Evolutionary conservation across 345 rosid genomes (phyloP).

Genomic region (Cardamine resedifolia): DNA sequence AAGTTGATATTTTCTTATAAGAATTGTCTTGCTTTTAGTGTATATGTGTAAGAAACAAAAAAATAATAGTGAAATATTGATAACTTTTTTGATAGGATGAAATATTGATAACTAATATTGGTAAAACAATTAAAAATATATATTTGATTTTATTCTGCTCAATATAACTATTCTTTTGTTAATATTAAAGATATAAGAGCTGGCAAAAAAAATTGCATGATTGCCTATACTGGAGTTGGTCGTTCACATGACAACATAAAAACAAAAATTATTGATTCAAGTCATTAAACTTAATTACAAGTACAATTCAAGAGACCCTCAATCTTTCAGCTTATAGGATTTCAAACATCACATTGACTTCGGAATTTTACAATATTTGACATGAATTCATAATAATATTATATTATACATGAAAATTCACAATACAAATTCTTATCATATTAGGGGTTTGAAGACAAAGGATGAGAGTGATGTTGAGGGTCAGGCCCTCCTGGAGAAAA

Average conservation of each 20-base stretch:
- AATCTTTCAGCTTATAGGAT: slow-evolving; percentile 18
- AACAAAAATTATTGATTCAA: neutral
- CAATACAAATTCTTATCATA: slow-evolving; percentile 15
- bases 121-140: neutral
- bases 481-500: slow-evolving; percentile 44
- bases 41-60: no score
- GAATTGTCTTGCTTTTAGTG: neutral
- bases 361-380: neutral
- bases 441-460: slow-evolving; percentile 27
- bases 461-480: slow-evolving; percentile 41
- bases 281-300: slow-evolving; percentile 3
- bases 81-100: neutral
- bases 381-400: neutral
- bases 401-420: slow-evolving; percentile 11
- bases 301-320: neutral
- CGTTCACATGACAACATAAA: neutral
- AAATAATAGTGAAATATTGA: neutral
- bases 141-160: neutral
- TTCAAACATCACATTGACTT: slow-evolving; percentile 8
- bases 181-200: neutral
- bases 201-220: neutral
- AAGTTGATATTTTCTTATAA: neutral
- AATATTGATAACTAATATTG: no score
- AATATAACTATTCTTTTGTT: neutral
- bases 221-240: neutral